phyloP scores from a whole-genome alignment of 192 early-diverging fungal genomes.

The Funneliformis geosporum region DNA sequence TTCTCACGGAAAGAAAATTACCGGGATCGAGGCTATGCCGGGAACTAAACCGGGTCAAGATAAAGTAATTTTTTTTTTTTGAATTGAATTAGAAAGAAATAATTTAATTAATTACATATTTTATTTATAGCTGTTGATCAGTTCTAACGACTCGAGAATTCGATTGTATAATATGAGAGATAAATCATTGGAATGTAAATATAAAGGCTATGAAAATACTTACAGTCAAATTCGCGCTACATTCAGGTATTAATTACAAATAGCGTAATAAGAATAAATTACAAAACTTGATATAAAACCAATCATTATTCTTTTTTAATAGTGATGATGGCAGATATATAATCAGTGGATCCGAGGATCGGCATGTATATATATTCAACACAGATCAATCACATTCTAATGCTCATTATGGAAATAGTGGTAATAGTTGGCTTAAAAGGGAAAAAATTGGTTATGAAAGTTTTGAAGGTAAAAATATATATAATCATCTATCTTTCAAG shows the following conservation, averaged over 20 bases:
- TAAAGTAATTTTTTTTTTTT: conserved; percentile 32
- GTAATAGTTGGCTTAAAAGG: conserved; percentile 35
- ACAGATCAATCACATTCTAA: conserved; percentile 49
- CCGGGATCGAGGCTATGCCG: conserved; percentile 73
- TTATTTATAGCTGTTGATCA: conserved; percentile 54
- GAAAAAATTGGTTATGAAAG: conserved; percentile 34
- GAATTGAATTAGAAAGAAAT: background rate
- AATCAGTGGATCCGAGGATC: conserved; percentile 81
- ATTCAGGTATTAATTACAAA: conserved; percentile 48
- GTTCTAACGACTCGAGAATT: conserved; percentile 82
- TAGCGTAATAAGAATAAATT: background rate
- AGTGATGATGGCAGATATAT: conserved; percentile 77
- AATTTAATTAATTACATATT: background rate
- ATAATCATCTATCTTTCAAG: background rate
- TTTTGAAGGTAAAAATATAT: conserved; percentile 40
- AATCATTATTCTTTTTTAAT: background rate
- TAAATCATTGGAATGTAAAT: conserved; percentile 77
- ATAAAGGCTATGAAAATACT: conserved; percentile 75
- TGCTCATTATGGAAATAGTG: conserved; percentile 29
- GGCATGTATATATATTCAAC: conserved; percentile 73
- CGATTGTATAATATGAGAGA: conserved; percentile 77
- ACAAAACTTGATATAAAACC: background rate
- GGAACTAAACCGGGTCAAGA: conserved; percentile 59
- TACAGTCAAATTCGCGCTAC: conserved; percentile 74
- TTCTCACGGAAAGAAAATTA: conserved; percentile 74